Conservation (phyloP, 23 red algal species). For the Agarophyton chilense region DNA sequence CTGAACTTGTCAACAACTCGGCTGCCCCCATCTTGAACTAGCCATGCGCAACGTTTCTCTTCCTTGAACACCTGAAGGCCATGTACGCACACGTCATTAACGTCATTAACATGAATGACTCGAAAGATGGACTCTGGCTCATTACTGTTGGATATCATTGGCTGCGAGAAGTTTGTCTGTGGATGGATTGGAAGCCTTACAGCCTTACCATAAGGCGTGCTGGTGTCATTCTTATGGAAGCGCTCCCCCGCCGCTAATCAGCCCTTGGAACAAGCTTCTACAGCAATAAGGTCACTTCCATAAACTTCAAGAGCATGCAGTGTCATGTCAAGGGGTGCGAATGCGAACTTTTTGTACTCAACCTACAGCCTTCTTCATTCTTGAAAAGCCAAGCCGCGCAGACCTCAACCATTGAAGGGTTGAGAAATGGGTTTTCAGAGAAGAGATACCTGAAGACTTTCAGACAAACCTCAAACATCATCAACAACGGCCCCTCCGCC, state of each 20-base stretch:
- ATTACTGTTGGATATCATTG: background rate
- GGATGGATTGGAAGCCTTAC: background rate
- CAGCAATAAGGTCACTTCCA: background rate
- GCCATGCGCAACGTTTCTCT: background rate
- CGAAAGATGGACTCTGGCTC: background rate
- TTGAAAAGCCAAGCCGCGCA: background rate
- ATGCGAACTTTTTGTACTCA: background rate
- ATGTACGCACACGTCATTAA: background rate
- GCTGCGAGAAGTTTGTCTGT: background rate
- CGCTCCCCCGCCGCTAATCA: background rate
- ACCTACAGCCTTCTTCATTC: background rate
- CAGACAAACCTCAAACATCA: background rate
- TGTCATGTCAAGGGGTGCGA: background rate
- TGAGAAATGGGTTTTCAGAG: background rate
- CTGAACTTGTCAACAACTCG: background rate
- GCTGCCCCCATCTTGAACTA: background rate
- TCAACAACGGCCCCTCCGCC: constrained; percentile 23
- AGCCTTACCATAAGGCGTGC: background rate
- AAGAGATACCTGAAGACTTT: constrained; percentile 16
- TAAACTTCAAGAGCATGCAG: background rate
- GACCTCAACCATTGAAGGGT: background rate
- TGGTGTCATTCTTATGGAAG: background rate
- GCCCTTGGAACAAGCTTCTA: background rate
- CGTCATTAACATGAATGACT: background rate
- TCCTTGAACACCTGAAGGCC: background rate